Conservation (phyloP, 306 rosid genomes). For the Alnus rubra region DNA sequence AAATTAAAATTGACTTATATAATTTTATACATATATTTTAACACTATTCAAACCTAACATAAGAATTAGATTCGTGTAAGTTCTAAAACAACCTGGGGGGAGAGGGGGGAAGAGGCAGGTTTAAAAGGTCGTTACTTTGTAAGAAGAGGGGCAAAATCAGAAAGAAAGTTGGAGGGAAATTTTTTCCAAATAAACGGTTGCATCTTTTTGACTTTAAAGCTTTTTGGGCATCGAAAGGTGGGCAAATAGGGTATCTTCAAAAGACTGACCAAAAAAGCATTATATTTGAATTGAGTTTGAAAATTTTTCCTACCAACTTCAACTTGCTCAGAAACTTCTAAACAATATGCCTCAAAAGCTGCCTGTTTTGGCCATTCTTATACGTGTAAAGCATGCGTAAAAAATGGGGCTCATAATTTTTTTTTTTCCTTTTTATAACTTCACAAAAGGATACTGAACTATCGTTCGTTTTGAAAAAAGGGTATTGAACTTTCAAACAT, state of each 20-base stretch:
- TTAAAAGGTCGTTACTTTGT: neutral
- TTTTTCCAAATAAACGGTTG: constrained; percentile 24
- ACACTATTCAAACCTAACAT: neutral
- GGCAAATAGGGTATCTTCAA: constrained; percentile 30
- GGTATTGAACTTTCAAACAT: no score
- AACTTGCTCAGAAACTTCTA: neutral
- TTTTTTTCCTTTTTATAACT: no score
- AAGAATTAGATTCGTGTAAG: neutral
- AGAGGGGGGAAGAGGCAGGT: neutral
- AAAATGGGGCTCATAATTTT: no score
- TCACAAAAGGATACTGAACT: no score
- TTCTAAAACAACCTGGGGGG: neutral
- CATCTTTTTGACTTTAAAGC: constrained; percentile 26
- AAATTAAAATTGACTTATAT: no score
- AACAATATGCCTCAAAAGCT: neutral
- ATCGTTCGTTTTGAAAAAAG: no score
- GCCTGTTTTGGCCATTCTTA: neutral
- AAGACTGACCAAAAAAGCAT: constrained; percentile 21
- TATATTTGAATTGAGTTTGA: constrained; percentile 26
- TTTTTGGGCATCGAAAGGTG: neutral
- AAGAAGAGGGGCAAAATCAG: neutral
- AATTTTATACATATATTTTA: no score
- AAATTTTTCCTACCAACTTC: neutral
- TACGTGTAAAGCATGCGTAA: neutral
- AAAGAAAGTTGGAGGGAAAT: constrained; percentile 6